Evolutionary conservation across 441 rosid species (phyloP).

Genomic region (Jatropha podagrica): DNA sequence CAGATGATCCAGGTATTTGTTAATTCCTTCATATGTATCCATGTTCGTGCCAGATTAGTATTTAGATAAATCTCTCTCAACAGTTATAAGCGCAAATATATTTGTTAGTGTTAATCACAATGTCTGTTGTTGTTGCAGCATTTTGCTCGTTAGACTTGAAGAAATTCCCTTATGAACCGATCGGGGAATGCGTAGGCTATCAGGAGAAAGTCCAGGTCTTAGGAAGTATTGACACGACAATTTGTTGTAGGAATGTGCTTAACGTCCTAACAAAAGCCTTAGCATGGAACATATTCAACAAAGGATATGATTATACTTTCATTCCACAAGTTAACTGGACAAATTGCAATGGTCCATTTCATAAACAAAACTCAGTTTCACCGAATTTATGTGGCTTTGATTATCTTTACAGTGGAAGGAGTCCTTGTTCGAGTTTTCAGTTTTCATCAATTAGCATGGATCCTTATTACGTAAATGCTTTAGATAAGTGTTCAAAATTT

Average conservation of each 20-base stretch:
- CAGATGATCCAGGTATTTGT: conserved; percentile 26
- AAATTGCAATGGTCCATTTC: conserved; percentile 27
- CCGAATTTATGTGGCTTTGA: conserved; percentile 35
- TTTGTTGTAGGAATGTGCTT: conserved; percentile 54
- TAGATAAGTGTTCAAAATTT: conserved; percentile 34
- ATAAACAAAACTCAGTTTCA: conserved; percentile 27
- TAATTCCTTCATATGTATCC: neutral
- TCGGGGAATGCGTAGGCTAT: conserved; percentile 39
- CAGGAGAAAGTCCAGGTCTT: conserved; percentile 31
- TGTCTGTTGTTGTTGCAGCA: conserved; percentile 22
- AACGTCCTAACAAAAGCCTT: conserved; percentile 36
- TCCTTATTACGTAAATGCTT: conserved; percentile 15
- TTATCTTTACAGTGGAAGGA: conserved; percentile 29
- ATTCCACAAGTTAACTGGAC: conserved; percentile 37
- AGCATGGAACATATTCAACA: conserved; percentile 30
- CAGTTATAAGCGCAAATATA: no score
- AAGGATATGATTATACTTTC: conserved; percentile 25
- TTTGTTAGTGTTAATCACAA: neutral
- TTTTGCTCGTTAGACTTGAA: conserved; percentile 34
- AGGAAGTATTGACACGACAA: conserved; percentile 35
- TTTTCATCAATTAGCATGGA: conserved; percentile 22
- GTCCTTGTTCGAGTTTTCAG: conserved; percentile 35
- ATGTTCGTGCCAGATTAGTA: no score
- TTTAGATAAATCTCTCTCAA: no score
- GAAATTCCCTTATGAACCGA: conserved; percentile 43